phyloP scores from a whole-genome alignment of 495 filamentous ascomycete genomes.

The Chlorociboria aeruginascens region DNA sequence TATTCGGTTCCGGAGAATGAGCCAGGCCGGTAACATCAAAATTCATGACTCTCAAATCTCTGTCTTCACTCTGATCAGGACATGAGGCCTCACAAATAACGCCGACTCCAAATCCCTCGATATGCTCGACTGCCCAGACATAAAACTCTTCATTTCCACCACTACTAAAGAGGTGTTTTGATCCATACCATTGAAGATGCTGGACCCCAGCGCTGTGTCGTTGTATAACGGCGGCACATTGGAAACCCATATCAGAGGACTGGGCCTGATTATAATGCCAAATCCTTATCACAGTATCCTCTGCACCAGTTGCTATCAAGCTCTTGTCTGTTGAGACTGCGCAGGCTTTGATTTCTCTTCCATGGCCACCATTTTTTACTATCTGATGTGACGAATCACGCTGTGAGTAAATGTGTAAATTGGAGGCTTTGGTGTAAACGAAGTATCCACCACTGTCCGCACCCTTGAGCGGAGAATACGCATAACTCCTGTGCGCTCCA shows the following conservation, averaged over 20 bases:
- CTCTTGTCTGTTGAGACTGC: constrained; percentile 34
- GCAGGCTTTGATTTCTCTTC: constrained; percentile 74
- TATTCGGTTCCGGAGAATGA: background rate
- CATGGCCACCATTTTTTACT: constrained; percentile 63
- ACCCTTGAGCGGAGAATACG: constrained; percentile 33
- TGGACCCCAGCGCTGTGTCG: constrained; percentile 78
- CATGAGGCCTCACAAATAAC: constrained; percentile 47
- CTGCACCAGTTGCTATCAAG: constrained; percentile 71
- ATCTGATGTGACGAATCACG: constrained; percentile 32
- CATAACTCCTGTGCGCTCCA: constrained; percentile 66
- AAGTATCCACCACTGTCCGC: constrained; percentile 22
- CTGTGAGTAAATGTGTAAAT: constrained; percentile 40
- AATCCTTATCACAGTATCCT: constrained; percentile 78
- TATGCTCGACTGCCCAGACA: constrained; percentile 55
- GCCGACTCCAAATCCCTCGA: constrained; percentile 43
- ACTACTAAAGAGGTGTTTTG: constrained; percentile 66
- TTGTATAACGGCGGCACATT: constrained; percentile 50
- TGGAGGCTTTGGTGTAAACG: constrained; percentile 43
- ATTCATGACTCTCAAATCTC: constrained; percentile 68
- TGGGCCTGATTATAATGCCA: constrained; percentile 26
- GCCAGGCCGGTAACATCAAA: constrained; percentile 43
- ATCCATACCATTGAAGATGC: constrained; percentile 60
- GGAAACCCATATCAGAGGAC: constrained; percentile 20
- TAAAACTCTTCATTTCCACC: constrained; percentile 82
- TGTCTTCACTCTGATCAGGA: constrained; percentile 42